Conservation (phyloP, 176 grass and related monocot genomes). For the Bonia amplexicaulis region DNA sequence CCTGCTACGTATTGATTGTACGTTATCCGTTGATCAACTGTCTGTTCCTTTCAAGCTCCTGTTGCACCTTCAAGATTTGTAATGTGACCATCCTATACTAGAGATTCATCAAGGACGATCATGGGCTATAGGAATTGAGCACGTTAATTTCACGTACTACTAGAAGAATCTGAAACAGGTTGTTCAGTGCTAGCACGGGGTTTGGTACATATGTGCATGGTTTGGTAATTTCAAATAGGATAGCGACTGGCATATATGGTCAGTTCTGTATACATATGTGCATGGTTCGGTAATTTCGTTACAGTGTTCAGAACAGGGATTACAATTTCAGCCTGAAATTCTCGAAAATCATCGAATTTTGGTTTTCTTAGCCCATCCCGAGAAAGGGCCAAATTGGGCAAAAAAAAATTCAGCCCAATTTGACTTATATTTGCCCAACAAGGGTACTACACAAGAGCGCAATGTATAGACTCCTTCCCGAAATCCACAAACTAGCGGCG, state of each 20-base stretch:
- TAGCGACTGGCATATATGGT: neutral
- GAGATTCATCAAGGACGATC: conserved; percentile 16
- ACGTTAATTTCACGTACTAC: neutral
- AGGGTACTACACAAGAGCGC: too few relatives aligned
- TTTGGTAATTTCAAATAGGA: neutral
- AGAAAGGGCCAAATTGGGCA: too few relatives aligned
- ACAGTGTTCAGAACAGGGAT: neutral
- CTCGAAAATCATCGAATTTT: too few relatives aligned
- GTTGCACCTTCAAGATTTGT: neutral
- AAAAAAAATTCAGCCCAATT: too few relatives aligned
- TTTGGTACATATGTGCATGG: neutral
- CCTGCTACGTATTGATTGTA: neutral
- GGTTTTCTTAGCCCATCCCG: too few relatives aligned
- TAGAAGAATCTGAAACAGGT: conserved; percentile 30
- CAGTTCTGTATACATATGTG: neutral
- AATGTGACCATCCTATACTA: conserved; percentile 15
- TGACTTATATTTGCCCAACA: too few relatives aligned
- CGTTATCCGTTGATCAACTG: neutral
- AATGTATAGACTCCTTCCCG: too few relatives aligned
- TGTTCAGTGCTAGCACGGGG: conserved; percentile 9
- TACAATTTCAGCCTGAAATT: too few relatives aligned
- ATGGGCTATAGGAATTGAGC: neutral
- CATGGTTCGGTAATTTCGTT: neutral
- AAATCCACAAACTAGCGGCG: too few relatives aligned
- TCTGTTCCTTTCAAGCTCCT: neutral